Conservation (phyloP, 192 early-diverging fungal genomes). For the Entomortierella parvispora region DNA sequence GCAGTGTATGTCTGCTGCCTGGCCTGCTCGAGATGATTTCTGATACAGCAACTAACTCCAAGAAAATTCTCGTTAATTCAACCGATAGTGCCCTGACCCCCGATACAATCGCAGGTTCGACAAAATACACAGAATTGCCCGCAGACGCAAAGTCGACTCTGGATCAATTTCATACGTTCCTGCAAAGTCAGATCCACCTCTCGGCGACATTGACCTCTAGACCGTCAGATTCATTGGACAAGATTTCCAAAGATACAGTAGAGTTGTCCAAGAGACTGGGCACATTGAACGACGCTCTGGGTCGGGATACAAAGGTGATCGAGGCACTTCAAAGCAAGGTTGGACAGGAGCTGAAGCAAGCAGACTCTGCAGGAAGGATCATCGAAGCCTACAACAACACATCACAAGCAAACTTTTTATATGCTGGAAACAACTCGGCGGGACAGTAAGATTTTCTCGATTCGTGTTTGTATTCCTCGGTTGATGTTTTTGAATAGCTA, state of each 20-base stretch:
- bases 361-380: constrained; percentile 47
- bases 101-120: constrained; percentile 46
- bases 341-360: constrained; percentile 42
- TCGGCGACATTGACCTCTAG: constrained; percentile 31
- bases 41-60: neutral
- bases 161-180: constrained; percentile 48
- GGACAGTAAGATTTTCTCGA: constrained; percentile 35
- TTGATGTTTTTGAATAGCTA: too few species aligned
- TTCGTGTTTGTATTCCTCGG: too few species aligned
- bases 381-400: constrained; percentile 48
- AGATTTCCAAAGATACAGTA: constrained; percentile 37
- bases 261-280: constrained; percentile 46
- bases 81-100: constrained; percentile 31
- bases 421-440: constrained; percentile 48
- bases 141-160: constrained; percentile 45
- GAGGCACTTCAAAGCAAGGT: constrained; percentile 37
- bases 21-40: neutral
- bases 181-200: constrained; percentile 46
- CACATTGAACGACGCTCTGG: constrained; percentile 39
- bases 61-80: neutral
- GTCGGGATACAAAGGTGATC: constrained; percentile 40
- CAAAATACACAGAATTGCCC: constrained; percentile 50
- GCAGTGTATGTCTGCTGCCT: constrained; percentile 4
- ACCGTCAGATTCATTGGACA: constrained; percentile 42
- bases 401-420: constrained; percentile 43